Base-by-base conservation (phyloP, 2,329 filamentous ascomycete genomes). In the Pseudogymnoascus sp. region DNA sequence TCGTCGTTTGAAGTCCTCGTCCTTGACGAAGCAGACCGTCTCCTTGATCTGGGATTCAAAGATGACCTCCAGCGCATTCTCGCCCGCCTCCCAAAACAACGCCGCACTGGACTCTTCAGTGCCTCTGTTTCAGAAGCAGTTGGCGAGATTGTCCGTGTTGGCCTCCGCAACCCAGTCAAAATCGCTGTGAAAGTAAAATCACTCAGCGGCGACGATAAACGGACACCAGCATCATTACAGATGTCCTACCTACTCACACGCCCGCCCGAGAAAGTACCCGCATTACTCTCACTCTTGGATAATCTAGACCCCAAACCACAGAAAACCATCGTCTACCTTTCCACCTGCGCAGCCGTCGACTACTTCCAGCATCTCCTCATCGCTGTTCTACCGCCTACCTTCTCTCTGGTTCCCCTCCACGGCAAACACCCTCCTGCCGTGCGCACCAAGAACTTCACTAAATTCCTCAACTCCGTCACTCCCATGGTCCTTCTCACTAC, bases 41-140 rank as follows among this genome's bases (percentile, higher is more conserved):
- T 99, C 26, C 80, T 99, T 10, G 95, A 99, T 76, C 82, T 97
- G 21, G 95, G 96, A 5, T 97, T 99, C 77, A 95, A 96, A 74
- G 87, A 90, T 63, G 92, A 96, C 69, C 77, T 99, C 29, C 91
- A 95, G 69, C 90, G 86, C 63, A 96, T 97, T 42, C 78, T 99
- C 21, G 85, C 86, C 0, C 84, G 89, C 14, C 78, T 99, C 5
- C 95, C 95, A 0, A 99, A 99, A 73, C 95, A 99, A 74, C 83
- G 95, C 61, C 84, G 95, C 60, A 99, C 95, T 0, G 95, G 95
- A 0, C 79, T 99, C 0, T 99, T 97, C 77, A 96, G 91, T 71
- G 95, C 95, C 11, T 96, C 90, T 71, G 90, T 99, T n/a, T 95
- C 89, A 70, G 95, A 97, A 73, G 95, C 95, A 1, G 90, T 99